Percentiles rank a stretch among this genome's conserved stretches.
phyloP scores from a whole-genome alignment of 179 eudicot genomes.

The Silene vulgaris region DNA sequence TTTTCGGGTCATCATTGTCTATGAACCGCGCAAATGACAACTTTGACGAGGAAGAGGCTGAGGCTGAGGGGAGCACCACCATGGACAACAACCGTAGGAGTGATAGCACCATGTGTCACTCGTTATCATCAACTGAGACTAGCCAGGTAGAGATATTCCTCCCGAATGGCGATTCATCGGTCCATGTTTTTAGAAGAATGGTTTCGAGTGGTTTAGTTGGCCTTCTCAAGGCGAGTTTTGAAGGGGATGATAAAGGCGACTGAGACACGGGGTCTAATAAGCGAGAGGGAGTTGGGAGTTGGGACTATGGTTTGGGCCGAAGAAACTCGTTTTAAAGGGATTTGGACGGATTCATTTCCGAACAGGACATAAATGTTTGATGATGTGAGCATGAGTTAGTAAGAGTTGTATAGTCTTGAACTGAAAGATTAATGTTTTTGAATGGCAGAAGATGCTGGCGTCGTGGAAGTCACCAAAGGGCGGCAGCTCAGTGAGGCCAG shows the following conservation, averaged over 20 bases:
- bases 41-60: conserved; percentile 23
- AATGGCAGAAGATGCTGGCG: conserved; percentile 68
- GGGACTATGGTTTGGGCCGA: conserved; percentile 38
- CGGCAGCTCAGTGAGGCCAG: conserved; percentile 39
- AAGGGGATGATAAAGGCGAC: too few relatives aligned
- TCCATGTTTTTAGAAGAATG: conserved; percentile 55
- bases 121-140: conserved; percentile 3
- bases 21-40: conserved; percentile 64
- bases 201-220: conserved; percentile 83
- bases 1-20: conserved; percentile 62
- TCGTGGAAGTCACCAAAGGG: conserved; percentile 37
- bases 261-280: too few relatives aligned
- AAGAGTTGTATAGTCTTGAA: conserved; percentile 43
- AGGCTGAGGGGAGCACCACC: conserved; percentile 14
- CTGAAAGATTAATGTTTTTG: conserved; percentile 52
- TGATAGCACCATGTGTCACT: not conserved
- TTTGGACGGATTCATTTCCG: conserved; percentile 65
- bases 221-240: conserved; percentile 47
- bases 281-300: too few relatives aligned
- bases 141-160: conserved; percentile 47
- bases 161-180: conserved; percentile 53
- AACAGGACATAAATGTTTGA: conserved; percentile 49
- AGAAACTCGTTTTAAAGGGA: conserved; percentile 65
- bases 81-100: not conserved
- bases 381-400: conserved; percentile 57